phyloP scores from a whole-genome alignment of 169 alveolate genomes.

The Theileria annulata region DNA sequence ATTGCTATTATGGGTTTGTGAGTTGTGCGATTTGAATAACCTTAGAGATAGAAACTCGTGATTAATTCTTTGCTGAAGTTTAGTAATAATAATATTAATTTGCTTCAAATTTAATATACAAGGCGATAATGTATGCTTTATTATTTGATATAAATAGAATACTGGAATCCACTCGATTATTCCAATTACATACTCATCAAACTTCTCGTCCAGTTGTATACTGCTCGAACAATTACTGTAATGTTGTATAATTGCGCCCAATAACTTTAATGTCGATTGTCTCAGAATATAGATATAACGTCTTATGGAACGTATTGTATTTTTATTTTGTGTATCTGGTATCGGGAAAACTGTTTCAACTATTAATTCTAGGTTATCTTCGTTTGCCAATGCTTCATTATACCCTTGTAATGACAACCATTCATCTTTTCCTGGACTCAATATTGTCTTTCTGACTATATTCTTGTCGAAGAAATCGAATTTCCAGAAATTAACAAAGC shows the following conservation, averaged over 20 bases:
- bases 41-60: conserved; percentile 58
- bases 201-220: not conserved
- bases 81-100: conserved; percentile 20
- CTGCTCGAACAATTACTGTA: not conserved
- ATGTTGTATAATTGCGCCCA: conserved; percentile 33
- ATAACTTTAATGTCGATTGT: conserved; percentile 50
- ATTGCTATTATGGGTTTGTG: conserved; percentile 4
- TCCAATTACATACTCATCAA: conserved; percentile 35
- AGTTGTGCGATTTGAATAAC: conserved; percentile 19
- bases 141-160: conserved; percentile 53
- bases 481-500: conserved; percentile 49
- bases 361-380: conserved; percentile 40
- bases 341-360: conserved; percentile 57
- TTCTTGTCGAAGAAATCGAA: conserved; percentile 28
- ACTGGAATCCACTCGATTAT: conserved; percentile 58
- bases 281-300: conserved; percentile 46
- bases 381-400: conserved; percentile 64
- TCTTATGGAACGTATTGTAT: conserved; percentile 26
- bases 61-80: conserved; percentile 37
- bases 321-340: conserved; percentile 27
- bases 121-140: conserved; percentile 52
- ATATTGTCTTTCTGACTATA: conserved; percentile 44
- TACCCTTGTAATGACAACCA: conserved; percentile 64
- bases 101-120: conserved; percentile 19
- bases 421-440: conserved; percentile 70